phyloP scores from a whole-genome alignment of 495 filamentous ascomycete species.

The Neurospora terricola region DNA sequence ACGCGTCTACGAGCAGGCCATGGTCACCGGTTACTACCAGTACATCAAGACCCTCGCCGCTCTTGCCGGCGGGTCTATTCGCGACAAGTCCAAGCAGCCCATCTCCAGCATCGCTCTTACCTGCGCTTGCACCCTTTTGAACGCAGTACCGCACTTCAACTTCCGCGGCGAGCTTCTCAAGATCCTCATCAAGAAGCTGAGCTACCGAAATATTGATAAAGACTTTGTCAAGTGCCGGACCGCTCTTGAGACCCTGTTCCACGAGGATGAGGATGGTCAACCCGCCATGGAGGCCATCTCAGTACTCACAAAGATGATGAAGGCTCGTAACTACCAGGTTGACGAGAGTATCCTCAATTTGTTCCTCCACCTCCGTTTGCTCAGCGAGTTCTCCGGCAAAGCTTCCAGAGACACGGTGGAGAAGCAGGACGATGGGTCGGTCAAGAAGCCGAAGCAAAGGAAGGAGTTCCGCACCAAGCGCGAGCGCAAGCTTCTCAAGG shows the following conservation, averaged over 20 bases:
- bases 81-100: constrained; percentile 37
- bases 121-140: constrained; percentile 71
- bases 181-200: constrained; percentile 76
- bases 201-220: constrained; percentile 52
- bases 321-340: constrained; percentile 63
- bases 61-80: not conserved
- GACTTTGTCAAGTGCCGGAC: constrained; percentile 71
- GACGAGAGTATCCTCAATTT: constrained; percentile 82
- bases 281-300: constrained; percentile 79
- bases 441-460: constrained; percentile 64
- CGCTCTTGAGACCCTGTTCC: constrained; percentile 71
- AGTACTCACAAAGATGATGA: constrained; percentile 90
- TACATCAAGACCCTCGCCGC: constrained; percentile 64
- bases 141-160: constrained; percentile 89
- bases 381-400: constrained; percentile 77
- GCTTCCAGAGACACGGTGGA: constrained; percentile 67
- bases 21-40: constrained; percentile 68
- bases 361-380: constrained; percentile 79
- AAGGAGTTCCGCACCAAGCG: constrained; percentile 42
- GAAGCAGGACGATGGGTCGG: constrained; percentile 35
- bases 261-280: constrained; percentile 78
- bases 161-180: constrained; percentile 78
- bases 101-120: constrained; percentile 67
- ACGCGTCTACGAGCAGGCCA: constrained; percentile 70
- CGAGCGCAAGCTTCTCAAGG: constrained; percentile 54